These are phyloP conservation scores for Penicillium griseofulvum DNA, from an alignment of 2,329 filamentous ascomycete genomes.

Conservation along the genomic window DNA sequence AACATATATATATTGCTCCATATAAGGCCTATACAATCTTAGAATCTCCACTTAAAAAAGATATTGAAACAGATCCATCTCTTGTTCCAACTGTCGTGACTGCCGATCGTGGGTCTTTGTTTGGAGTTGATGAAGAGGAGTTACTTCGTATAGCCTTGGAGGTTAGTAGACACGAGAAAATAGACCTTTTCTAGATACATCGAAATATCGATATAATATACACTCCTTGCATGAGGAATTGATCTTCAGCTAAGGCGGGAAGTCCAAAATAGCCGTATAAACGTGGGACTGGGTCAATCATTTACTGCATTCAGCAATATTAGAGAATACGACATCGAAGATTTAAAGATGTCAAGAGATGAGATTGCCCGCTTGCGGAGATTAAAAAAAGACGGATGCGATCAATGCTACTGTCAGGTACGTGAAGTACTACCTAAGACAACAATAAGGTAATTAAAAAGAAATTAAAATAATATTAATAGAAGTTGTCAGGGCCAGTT, in stretches of 20 bases:
- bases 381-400: neutral
- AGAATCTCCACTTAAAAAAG: neutral
- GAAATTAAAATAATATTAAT: neutral
- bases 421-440: neutral
- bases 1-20: neutral
- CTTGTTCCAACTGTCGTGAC: neutral
- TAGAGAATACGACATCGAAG: neutral
- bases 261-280: neutral
- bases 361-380: neutral
- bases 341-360: too few relatives aligned
- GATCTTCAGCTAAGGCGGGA: neutral
- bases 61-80: neutral
- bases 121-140: constrained; percentile 9
- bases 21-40: neutral
- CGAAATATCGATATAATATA: neutral
- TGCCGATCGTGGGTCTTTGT: constrained; percentile 8
- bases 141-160: too few relatives aligned
- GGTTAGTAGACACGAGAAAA: too few relatives aligned
- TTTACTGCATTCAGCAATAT: neutral
- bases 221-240: neutral
- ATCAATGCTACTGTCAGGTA: neutral
- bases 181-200: neutral
- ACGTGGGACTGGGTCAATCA: neutral
- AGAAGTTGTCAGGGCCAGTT: neutral
- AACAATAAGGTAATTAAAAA: neutral